Percentiles rank a stretch among this genome's conserved stretches.
phyloP scores from a whole-genome alignment of 2,329 filamentous ascomycete genomes.

The Talaromyces sp. region DNA sequence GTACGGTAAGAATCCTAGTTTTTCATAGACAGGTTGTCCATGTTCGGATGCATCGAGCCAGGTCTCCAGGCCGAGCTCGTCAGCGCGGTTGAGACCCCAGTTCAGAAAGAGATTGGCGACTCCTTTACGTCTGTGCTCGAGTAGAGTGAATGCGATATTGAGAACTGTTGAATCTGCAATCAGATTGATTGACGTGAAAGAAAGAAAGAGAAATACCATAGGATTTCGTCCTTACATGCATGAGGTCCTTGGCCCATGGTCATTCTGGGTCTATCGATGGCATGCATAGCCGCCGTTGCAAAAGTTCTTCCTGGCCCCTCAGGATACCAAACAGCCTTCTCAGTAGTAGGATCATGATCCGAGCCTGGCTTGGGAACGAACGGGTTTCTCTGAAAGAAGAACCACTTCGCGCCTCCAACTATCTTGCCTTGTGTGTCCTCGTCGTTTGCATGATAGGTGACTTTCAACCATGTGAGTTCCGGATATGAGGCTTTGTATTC shows the following conservation, averaged over 20 bases:
- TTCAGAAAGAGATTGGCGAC: slow-evolving; percentile 3
- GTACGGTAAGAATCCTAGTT: slow-evolving; percentile 7
- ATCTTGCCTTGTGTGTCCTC: not conserved
- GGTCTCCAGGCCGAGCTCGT: slow-evolving; percentile 1
- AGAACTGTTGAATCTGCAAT: too few species aligned
- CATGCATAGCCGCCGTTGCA: slow-evolving; percentile 20
- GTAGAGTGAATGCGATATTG: slow-evolving; percentile 12
- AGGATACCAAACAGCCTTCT: slow-evolving; percentile 15
- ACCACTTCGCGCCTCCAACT: slow-evolving; percentile 14
- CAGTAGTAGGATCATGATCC: slow-evolving; percentile 9
- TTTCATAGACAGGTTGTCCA: slow-evolving; percentile 3
- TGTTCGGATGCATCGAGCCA: slow-evolving; percentile 11
- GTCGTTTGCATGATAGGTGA: slow-evolving; percentile 1
- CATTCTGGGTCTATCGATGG: slow-evolving; percentile 18
- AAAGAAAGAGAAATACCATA: too few species aligned
- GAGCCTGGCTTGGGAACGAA: slow-evolving; percentile 9
- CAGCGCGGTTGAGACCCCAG: slow-evolving; percentile 7
- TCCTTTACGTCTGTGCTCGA: slow-evolving; percentile 6
- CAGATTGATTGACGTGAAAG: too few species aligned
- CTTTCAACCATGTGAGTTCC: slow-evolving; percentile 15
- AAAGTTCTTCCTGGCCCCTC: slow-evolving; percentile 8
- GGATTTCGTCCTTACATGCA: slow-evolving; percentile 4
- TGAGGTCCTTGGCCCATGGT: slow-evolving; percentile 11
- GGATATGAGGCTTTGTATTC: slow-evolving; percentile 13
- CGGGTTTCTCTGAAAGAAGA: slow-evolving; percentile 10